phyloP scores from a whole-genome alignment of 1,284 basidiomycete genomes.

The Boletus holoroseus region DNA sequence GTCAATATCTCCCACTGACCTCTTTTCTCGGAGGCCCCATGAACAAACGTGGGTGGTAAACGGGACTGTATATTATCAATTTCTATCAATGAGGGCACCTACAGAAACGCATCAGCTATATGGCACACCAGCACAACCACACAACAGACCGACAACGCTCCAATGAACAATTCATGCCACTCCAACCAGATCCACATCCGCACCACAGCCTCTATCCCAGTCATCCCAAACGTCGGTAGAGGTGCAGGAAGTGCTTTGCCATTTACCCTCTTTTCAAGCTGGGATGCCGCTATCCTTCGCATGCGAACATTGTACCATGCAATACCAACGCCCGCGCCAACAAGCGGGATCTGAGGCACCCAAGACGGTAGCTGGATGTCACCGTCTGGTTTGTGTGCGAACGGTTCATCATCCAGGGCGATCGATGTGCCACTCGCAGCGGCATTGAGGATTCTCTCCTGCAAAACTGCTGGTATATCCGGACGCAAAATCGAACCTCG shows the following conservation, averaged over 20 bases:
- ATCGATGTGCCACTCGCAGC: slow-evolving; percentile 12
- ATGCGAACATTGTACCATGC: slow-evolving; percentile 60
- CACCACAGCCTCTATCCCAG: slow-evolving; percentile 35
- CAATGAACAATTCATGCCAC: slow-evolving; percentile 5
- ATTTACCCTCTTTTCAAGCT: slow-evolving; percentile 1
- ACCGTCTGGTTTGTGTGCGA: slow-evolving; percentile 38
- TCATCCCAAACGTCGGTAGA: slow-evolving; percentile 33
- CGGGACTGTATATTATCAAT: too few relatives aligned
- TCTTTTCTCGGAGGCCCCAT: slow-evolving; percentile 7
- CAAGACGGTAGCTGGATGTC: slow-evolving; percentile 24
- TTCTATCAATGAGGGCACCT: slow-evolving; percentile 1
- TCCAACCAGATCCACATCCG: slow-evolving; percentile 45
- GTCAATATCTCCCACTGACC: background rate
- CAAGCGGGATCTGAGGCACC: slow-evolving; percentile 43
- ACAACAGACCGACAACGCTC: slow-evolving; percentile 1
- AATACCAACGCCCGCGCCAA: slow-evolving; percentile 51
- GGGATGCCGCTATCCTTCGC: slow-evolving; percentile 40
- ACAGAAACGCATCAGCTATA: background rate
- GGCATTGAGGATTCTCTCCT: slow-evolving; percentile 11
- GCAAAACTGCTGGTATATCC: slow-evolving; percentile 47
- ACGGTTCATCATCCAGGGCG: slow-evolving; percentile 29
- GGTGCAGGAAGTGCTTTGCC: slow-evolving; percentile 1
- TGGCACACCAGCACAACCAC: slow-evolving; percentile 2
- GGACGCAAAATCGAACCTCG: slow-evolving; percentile 63
- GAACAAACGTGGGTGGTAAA: too few relatives aligned